Conservation (phyloP, 768 basidiomycete genomes). For the Solioccasus polychromus region DNA sequence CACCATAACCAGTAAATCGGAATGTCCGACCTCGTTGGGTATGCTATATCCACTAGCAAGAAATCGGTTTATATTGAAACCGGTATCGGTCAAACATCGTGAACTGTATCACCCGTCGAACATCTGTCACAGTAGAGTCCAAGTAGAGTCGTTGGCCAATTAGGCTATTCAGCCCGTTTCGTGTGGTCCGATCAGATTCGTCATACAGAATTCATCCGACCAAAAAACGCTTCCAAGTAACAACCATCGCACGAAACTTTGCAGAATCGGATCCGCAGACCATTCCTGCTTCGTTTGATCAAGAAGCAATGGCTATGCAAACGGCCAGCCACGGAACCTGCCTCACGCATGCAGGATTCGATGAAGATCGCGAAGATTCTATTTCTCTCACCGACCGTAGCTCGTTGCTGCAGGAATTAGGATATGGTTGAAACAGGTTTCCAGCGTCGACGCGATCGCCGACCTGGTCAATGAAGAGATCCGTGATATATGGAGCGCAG, state of each 20-base stretch:
- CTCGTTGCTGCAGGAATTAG: too few species aligned
- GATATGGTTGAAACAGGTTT: too few species aligned
- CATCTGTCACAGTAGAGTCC: slow-evolving; percentile 91
- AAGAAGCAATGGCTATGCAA: slow-evolving; percentile 94
- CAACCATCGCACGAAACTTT: slow-evolving; percentile 95
- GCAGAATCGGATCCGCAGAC: slow-evolving; percentile 93
- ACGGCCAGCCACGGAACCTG: too few species aligned
- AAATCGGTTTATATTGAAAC: slow-evolving; percentile 97
- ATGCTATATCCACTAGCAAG: slow-evolving; percentile 95
- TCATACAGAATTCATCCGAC: slow-evolving; percentile 95
- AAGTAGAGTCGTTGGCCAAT: slow-evolving; percentile 98
- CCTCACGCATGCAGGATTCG: too few species aligned
- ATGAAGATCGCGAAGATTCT: too few species aligned
- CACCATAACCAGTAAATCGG: too few species aligned
- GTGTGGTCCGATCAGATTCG: slow-evolving; percentile 94
- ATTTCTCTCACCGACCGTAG: too few species aligned
- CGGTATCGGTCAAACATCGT: too few species aligned
- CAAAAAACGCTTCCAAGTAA: slow-evolving; percentile 94
- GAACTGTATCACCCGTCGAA: slow-evolving; percentile 83
- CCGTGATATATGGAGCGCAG: too few species aligned
- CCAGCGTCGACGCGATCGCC: too few species aligned
- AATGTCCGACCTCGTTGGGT: too few species aligned
- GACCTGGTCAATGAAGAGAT: too few species aligned
- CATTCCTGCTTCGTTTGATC: slow-evolving; percentile 93
- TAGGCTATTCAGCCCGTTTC: slow-evolving; percentile 87